Percentiles rank a stretch among this genome's conserved stretches.
phyloP scores from a whole-genome alignment of 805 yeast species.

The Tetrapisispora phaffii region DNA sequence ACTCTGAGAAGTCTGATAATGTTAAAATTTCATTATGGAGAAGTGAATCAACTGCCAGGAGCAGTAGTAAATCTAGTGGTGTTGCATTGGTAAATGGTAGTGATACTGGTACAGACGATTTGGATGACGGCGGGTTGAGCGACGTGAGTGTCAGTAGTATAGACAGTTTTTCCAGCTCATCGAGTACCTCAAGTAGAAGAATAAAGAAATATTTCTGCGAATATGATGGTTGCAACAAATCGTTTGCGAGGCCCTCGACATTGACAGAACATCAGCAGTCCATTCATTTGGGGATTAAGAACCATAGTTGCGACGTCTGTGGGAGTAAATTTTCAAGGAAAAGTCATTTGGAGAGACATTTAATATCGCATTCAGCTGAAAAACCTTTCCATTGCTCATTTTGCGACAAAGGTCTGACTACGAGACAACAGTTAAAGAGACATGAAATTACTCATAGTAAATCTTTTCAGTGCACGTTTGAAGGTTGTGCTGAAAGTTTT shows the following conservation, averaged over 20 bases:
- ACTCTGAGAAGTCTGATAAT: background rate
- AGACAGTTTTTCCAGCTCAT: background rate
- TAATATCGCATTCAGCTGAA: conserved; percentile 49
- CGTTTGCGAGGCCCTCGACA: conserved; percentile 72
- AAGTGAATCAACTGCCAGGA: conserved; percentile 3
- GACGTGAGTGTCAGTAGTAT: conserved; percentile 5
- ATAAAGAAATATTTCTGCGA: conserved; percentile 57
- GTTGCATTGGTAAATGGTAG: background rate
- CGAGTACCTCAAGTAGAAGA: background rate
- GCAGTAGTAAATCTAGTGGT: background rate
- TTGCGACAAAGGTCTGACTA: conserved; percentile 76
- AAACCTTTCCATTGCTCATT: conserved; percentile 64
- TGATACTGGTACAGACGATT: background rate
- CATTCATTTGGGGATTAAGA: conserved; percentile 64
- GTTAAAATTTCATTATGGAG: conserved; percentile 1
- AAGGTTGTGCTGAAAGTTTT: conserved; percentile 57
- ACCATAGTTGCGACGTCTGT: conserved; percentile 63
- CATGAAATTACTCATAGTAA: conserved; percentile 76
- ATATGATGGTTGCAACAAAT: conserved; percentile 57
- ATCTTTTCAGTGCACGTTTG: conserved; percentile 51
- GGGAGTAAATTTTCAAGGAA: conserved; percentile 57
- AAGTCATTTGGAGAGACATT: conserved; percentile 72
- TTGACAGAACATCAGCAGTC: conserved; percentile 71
- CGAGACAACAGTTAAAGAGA: conserved; percentile 69
- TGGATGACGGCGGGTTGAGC: conserved; percentile 2